Percentiles rank a stretch among this genome's conserved stretches.
Evolutionary conservation across 805 yeast species (phyloP).

Genomic region (Peterozyma xylosa): DNA sequence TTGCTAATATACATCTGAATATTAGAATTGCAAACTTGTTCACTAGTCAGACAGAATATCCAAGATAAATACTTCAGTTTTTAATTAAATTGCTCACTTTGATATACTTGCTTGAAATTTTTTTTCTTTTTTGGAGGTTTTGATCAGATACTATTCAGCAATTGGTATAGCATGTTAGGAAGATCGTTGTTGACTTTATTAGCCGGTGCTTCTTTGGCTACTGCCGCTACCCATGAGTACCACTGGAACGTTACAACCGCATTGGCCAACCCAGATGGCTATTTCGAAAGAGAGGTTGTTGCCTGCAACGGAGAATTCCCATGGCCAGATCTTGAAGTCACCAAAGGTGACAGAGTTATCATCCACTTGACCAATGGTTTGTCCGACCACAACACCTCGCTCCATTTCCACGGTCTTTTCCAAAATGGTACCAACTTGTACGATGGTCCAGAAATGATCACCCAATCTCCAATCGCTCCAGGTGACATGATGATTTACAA

Average conservation of each 20-base stretch:
- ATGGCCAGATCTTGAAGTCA: slow-evolving; percentile 74
- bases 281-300: slow-evolving; percentile 32
- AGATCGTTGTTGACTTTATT: background rate
- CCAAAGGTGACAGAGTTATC: slow-evolving; percentile 72
- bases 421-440: slow-evolving; percentile 64
- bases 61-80: too few relatives aligned
- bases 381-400: slow-evolving; percentile 56
- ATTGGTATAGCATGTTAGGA: background rate
- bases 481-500: slow-evolving; percentile 71
- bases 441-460: slow-evolving; percentile 89
- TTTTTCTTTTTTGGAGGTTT: too few relatives aligned
- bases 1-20: too few relatives aligned
- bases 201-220: slow-evolving; percentile 6
- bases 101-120: too few relatives aligned
- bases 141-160: too few relatives aligned
- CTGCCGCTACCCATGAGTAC: slow-evolving; percentile 49
- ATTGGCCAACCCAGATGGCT: slow-evolving; percentile 51
- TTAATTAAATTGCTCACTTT: too few relatives aligned
- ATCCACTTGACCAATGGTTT: slow-evolving; percentile 74
- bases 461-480: slow-evolving; percentile 91
- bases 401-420: slow-evolving; percentile 95
- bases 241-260: slow-evolving; percentile 64
- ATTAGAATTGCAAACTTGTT: too few relatives aligned
- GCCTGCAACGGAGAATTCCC: slow-evolving; percentile 61
- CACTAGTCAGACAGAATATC: too few relatives aligned